Percentiles rank a stretch among this genome's conserved stretches.
Conservation (phyloP, 345 rosid genomes). For the Nephelium lappaceum region DNA sequence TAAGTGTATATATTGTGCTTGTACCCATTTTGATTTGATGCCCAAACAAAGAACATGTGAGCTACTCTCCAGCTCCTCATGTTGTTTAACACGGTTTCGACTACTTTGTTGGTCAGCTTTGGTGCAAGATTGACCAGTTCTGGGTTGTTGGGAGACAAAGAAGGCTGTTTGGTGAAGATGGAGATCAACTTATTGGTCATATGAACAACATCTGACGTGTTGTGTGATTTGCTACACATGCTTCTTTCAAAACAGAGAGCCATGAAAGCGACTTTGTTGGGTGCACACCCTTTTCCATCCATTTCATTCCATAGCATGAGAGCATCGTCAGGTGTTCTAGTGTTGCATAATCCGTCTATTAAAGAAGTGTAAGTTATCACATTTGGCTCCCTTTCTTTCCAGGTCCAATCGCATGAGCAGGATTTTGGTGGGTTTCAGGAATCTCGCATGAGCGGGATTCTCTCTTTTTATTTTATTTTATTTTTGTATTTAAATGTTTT, state of each 20-base stretch:
- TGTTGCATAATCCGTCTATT: too few relatives aligned
- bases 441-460: too few relatives aligned
- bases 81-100: conserved; percentile 57
- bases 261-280: too few relatives aligned
- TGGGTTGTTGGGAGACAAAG: conserved; percentile 40
- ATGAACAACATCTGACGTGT: conserved; percentile 30
- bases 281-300: too few relatives aligned
- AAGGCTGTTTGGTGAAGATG: conserved; percentile 58
- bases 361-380: too few relatives aligned
- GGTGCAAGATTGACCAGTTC: conserved; percentile 55
- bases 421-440: too few relatives aligned
- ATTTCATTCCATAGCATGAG: too few relatives aligned
- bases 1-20: conserved; percentile 63
- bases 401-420: too few relatives aligned
- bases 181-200: conserved; percentile 46
- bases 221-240: conserved; percentile 28
- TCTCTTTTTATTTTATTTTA: too few relatives aligned
- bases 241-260: conserved; percentile 21
- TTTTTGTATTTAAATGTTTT: too few relatives aligned
- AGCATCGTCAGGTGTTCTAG: too few relatives aligned
- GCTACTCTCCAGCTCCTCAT: conserved; percentile 66
- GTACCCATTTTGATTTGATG: conserved; percentile 61
- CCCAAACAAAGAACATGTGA: conserved; percentile 65
- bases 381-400: too few relatives aligned
- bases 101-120: conserved; percentile 57